These are phyloP conservation scores for Cercospora brassicicola DNA, from an alignment of 2,329 filamentous ascomycete species.

Conservation along the genomic window DNA sequence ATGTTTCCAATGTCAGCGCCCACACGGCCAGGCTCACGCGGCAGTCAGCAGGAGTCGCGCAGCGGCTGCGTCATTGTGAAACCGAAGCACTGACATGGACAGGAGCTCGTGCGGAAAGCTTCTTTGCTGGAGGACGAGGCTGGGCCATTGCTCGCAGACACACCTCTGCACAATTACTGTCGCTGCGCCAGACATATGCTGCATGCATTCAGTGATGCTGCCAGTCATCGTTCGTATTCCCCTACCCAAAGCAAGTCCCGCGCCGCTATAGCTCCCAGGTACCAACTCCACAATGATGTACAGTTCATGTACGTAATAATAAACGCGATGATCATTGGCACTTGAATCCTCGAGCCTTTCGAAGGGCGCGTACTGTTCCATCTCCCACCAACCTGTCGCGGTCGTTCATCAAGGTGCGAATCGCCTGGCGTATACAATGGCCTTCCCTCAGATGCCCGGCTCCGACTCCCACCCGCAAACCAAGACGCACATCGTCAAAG, in stretches of 20 bases:
- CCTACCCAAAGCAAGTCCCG: not conserved
- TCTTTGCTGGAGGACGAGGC: not conserved
- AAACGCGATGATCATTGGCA: not conserved
- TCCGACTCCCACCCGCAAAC: not conserved
- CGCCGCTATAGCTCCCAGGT: not conserved
- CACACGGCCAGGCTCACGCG: not conserved
- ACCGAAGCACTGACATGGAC: not conserved
- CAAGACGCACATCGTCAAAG: constrained; percentile 32
- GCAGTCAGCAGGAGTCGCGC: constrained; percentile 2
- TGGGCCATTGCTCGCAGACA: not conserved
- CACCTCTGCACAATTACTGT: not conserved
- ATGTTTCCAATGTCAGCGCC: not conserved
- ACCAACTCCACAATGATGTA: not conserved
- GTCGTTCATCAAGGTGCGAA: not conserved
- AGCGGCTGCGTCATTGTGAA: constrained; percentile 1
- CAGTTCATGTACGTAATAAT: not conserved
- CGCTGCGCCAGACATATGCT: not conserved
- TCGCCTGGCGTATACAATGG: not conserved
- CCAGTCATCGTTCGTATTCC: not conserved
- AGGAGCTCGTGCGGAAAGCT: not conserved
- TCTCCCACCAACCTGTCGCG: not conserved
- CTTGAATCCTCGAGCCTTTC: not conserved
- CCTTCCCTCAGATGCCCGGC: not conserved
- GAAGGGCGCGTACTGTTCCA: not conserved
- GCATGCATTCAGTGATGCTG: not conserved